Evolutionary conservation across 345 rosid species (phyloP).

Genomic region (Arabidopsis thaliana): TAIR10.1 NC_003071.7:8023001-8023500

Average conservation of each 20-base stretch:
- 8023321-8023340: background rate
- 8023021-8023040: too few species aligned
- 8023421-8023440: background rate
- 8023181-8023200: slow-evolving; percentile 16
- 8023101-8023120: background rate
- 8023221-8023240: background rate
- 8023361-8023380: too few species aligned
- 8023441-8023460: background rate
- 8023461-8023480: background rate
- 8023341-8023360: background rate
- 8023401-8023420: too few species aligned
- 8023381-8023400: too few species aligned
- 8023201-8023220: background rate
- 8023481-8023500: background rate
- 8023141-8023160: background rate
- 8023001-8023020: too few species aligned
- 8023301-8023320: background rate
- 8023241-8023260: background rate
- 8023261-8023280: background rate
- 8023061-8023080: too few species aligned
- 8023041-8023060: too few species aligned
- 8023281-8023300: background rate
- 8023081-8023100: background rate
- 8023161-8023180: background rate
- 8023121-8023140: background rate